Percentiles rank a stretch among this genome's conserved stretches.
Evolutionary conservation across 371 early-diverging fungal species (phyloP).

Genomic region (Dichotomocladium elegans): DNA sequence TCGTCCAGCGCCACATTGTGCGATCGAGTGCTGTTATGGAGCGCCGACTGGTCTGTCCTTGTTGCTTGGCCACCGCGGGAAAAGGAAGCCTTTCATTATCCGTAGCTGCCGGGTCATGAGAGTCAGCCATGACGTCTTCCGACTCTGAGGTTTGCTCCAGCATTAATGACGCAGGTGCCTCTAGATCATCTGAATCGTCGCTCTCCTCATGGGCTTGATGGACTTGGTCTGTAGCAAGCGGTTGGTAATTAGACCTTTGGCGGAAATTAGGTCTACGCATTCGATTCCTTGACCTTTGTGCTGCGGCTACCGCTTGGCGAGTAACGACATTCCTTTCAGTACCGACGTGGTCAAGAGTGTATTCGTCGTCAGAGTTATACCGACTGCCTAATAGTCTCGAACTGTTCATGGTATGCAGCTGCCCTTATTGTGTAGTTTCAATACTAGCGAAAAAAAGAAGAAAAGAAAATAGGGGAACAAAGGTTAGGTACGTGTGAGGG

Average conservation of each 20-base stretch:
- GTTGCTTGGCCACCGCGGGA: slow-evolving; percentile 7
- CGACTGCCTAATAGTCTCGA: slow-evolving; percentile 4
- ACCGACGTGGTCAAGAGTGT: slow-evolving; percentile 2
- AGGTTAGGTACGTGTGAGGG: no score
- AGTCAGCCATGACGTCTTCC: no score
- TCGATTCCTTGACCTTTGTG: neutral
- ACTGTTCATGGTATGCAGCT: slow-evolving; percentile 3
- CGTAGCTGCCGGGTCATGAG: slow-evolving; percentile 6
- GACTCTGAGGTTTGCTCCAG: slow-evolving; percentile 38
- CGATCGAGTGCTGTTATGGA: slow-evolving; percentile 54
- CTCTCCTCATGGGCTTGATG: neutral
- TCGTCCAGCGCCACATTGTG: slow-evolving; percentile 83
- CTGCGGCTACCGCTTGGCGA: neutral
- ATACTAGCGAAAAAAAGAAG: neutral
- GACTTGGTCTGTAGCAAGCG: neutral
- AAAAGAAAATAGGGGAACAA: neutral
- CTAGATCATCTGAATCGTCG: slow-evolving; percentile 31
- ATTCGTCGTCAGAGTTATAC: slow-evolving; percentile 13
- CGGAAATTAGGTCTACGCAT: neutral
- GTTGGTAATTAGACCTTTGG: slow-evolving; percentile 9
- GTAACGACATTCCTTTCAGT: neutral
- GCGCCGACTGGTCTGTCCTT: slow-evolving; percentile 24
- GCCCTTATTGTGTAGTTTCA: neutral
- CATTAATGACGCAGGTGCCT: slow-evolving; percentile 63
- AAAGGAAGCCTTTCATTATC: neutral